Evolutionary conservation across 345 rosid species (phyloP), one percentile per base, ranked within the genome.

Genomic region (Eucalyptus camaldulensis): DNA sequence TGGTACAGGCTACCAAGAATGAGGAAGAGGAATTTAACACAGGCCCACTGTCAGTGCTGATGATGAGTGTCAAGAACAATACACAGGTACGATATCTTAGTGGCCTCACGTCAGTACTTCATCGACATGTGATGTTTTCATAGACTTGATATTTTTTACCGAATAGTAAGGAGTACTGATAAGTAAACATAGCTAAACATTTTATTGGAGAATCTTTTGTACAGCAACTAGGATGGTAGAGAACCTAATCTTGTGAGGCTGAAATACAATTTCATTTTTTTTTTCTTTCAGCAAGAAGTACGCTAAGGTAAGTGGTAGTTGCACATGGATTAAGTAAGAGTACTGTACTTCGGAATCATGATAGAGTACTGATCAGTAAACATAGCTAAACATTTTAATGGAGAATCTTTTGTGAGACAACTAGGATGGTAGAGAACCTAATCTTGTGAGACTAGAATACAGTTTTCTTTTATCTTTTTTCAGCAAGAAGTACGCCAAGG

Each of bases 11-110:
- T 88, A 91, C 88, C 56, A 96, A 97, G 95, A 98, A 88, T 3
- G 98, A 98, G 92, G 99, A 98, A 89, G 99, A 98, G 92, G 99
- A 98, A 44, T 97, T 98, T 91, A 98, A 94, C 94, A 98, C 99
- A 0, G 99, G 99, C 49, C 99, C 99, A 1, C 96, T 98, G 43
- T 98, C 99, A 13, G 99, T 98, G 80, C 92, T 97, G 81, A 97
- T 97, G 99, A 96, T 98, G 99, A 98, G 99, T 86, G 99, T 96
- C 8, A 96, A 95, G 91, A 98, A 96, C 83, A 98, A 98, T 92
- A 98, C 99, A 53, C 99, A 98, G 96, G 99, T 97, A 93, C 44
- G 27, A 37, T 88, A 49, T 54, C 86, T 88, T 40, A 21, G 15
- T 76, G 85, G 15, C 85, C 85, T 40, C 14, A 40, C 5, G 1